Evolutionary conservation across 306 rosid species (phyloP).

Genomic region (Cyamopsis tetragonoloba): DNA sequence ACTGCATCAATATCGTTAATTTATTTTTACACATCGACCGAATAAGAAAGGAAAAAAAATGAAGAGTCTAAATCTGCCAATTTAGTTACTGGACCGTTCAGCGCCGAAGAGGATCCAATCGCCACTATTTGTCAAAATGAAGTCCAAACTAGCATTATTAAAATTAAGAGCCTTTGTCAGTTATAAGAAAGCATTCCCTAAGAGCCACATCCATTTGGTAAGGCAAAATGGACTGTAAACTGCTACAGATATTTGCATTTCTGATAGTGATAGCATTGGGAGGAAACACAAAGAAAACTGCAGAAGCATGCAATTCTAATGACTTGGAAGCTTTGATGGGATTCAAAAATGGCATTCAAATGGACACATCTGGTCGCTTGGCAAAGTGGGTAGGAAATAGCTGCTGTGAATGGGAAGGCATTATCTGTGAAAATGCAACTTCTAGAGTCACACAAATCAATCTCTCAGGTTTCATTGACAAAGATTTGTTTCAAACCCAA

Average conservation of each 20-base stretch:
- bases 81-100: too few relatives aligned
- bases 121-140: background rate
- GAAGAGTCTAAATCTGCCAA: too few relatives aligned
- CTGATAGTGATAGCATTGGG: conserved; percentile 28
- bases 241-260: conserved; percentile 27
- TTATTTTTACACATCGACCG: too few relatives aligned
- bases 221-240: conserved; percentile 26
- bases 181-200: conserved; percentile 2
- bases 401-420: conserved; percentile 68
- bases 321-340: conserved; percentile 56
- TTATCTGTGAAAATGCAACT: conserved; percentile 48
- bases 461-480: conserved; percentile 52
- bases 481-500: conserved; percentile 40
- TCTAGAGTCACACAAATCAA: conserved; percentile 52
- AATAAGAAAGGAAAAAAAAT: too few relatives aligned
- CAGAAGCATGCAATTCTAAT: conserved; percentile 37
- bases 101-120: too few relatives aligned
- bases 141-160: conserved; percentile 17
- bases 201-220: background rate
- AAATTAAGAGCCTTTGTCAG: conserved; percentile 18
- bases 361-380: conserved; percentile 56
- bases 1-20: too few relatives aligned
- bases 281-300: conserved; percentile 9
- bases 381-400: conserved; percentile 45
- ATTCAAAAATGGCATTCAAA: conserved; percentile 54